Conservation (phyloP, 73 alveolate genomes). For the Effrenium voratum region DNA sequence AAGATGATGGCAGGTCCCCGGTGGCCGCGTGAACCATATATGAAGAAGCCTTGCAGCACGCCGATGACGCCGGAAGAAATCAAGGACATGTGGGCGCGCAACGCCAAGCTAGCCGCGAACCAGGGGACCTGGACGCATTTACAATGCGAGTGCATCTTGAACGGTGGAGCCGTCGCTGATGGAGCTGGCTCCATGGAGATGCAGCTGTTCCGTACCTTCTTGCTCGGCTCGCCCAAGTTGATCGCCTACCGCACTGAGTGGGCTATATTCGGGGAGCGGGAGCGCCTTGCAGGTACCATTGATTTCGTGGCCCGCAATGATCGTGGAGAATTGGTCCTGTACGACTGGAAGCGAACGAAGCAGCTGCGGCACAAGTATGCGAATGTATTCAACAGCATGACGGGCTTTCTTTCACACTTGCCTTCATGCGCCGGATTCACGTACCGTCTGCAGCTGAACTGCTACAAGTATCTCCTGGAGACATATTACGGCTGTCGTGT, state of each 20-base stretch:
- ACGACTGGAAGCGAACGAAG: slow-evolving; percentile 51
- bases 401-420: background rate
- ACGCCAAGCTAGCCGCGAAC: background rate
- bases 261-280: background rate
- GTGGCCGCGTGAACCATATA: too few relatives aligned
- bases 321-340: background rate
- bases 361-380: background rate
- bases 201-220: background rate
- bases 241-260: slow-evolving; percentile 50
- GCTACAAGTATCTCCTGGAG: background rate
- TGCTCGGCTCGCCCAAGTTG: background rate
- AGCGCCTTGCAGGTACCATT: slow-evolving; percentile 29
- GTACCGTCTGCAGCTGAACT: slow-evolving; percentile 9
- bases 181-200: background rate
- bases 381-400: background rate
- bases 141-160: slow-evolving; percentile 18
- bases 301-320: background rate
- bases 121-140: slow-evolving; percentile 35
- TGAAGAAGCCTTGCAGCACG: too few relatives aligned
- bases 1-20: too few relatives aligned
- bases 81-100: background rate
- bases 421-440: background rate
- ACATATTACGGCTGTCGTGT: background rate
- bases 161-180: background rate
- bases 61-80: slow-evolving; percentile 17